phyloP scores from a whole-genome alignment of 306 rosid genomes.

The Malus sieversii region DNA sequence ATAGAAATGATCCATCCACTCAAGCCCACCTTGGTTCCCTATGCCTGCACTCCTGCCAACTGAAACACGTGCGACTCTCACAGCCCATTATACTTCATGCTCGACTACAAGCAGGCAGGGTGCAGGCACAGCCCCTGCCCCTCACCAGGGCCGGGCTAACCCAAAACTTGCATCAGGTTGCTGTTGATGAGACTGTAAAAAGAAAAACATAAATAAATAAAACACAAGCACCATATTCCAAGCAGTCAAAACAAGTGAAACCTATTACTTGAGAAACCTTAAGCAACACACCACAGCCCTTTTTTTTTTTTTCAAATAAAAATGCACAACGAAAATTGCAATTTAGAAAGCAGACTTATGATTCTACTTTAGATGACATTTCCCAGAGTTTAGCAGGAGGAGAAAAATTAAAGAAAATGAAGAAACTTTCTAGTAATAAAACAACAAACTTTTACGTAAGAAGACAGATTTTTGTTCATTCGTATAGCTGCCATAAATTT shows the following conservation, averaged over 20 bases:
- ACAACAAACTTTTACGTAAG: not conserved
- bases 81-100: constrained; percentile 27
- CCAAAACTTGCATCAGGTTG: constrained; percentile 90
- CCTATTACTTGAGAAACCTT: not conserved
- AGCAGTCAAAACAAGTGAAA: not conserved
- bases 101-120: constrained; percentile 47
- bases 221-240: not conserved
- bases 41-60: constrained; percentile 94
- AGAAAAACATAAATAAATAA: not conserved
- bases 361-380: not conserved
- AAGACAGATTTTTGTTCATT: no score
- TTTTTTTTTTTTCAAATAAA: not conserved
- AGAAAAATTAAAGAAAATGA: not conserved
- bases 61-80: constrained; percentile 19
- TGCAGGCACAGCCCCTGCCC: constrained; percentile 99
- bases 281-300: not conserved
- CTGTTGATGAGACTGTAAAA: constrained; percentile 79
- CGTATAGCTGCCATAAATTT: no score
- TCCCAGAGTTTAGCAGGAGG: not conserved
- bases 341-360: not conserved
- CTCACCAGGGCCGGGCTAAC: constrained; percentile 99
- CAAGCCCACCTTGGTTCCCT: constrained; percentile 59
- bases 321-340: not conserved
- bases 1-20: constrained; percentile 26
- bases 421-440: no score